Base-by-base conservation (phyloP, 2,329 filamentous ascomycete species). In the Colletotrichum sidae region DNA sequence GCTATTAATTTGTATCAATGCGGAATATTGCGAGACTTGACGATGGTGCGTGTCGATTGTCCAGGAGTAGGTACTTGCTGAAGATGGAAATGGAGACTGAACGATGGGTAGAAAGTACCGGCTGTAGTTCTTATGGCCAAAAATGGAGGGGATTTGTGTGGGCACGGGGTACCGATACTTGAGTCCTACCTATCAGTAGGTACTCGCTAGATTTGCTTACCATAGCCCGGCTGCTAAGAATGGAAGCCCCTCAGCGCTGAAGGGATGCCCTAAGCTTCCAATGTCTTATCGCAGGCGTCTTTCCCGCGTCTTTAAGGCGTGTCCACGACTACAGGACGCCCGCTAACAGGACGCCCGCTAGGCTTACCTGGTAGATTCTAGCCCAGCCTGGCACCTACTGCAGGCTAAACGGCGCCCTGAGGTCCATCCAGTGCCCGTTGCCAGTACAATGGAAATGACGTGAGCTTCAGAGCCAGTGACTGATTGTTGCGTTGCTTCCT, bases 101-200 rank as follows among this genome's bases (percentile, higher is more conserved):
- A 25, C 25, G 25, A 25, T 65, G 58, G 6, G n/a, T 17, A 12
- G 15, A 11, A 61, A 52, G 58, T 65, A 56, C 6, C 5, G 35
- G 2, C 42, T 42, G 25, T 5, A 25, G 25, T 25, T 25, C 4
- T 25, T 25, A 13, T 8, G 4, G 17, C 39, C 2, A 38, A 60
- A 44, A 45, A 41, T 9, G 35, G 9, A 11, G 7, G 8, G 17
- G 37, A 15, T 7, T 51, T 56, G 8, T 11, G 52, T 15, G 13
- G 9, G 12, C n/a, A 17, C 47, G 41, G 62, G 58, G 53, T 41
- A 49, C 62, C 58, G 52, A 57, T 63, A 66, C 63, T 62, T 54
- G 46, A 10, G 4, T 49, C 46, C 39, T 49, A 50, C 46, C 39
- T 49, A 50, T 63, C 63, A 13, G 25, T 37, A 25, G 8, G 58